Evolutionary conservation across 176 grass and related monocot species (phyloP), one percentile per base, ranked within the genome.

Genomic region (Phoenix dactylifera): DNA sequence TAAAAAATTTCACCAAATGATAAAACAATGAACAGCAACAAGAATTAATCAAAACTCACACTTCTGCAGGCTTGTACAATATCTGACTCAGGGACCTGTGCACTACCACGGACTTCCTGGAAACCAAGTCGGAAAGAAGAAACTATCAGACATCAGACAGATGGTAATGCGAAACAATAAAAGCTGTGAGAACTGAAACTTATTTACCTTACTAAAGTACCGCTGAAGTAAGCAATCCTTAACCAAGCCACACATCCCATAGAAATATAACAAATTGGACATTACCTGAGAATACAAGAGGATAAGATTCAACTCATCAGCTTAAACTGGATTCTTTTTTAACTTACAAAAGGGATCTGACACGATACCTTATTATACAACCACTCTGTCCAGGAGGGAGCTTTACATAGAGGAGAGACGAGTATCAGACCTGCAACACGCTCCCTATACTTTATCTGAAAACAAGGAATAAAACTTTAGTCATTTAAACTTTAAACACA

Each of bases 201-300:
- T 44, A 56, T 24, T 26, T 22, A 55, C 70, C 70, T 72, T 63
- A 23, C 59, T 55, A 16, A 72, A 72, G 50, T 72, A 72, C 3
- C 59, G 70, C 18, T 72, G 70, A 22, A 72, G 70, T 15, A 72
- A 72, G 14, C 7, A 54, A 7, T 63, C 58, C 16, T 72, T 54
- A 16, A 63, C 62, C 15, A 72, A 62, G 50, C 59, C 70, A 72
- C 70, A 63, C 59, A 72, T 72, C 50, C 70, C 70, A 54, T 72
- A 72, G 28, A 63, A 72, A 52, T 72, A 72, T 24, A 63, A 58
- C 9, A 72, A 54, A 72, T 62, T 61, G 18, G 18, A 62, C 25
- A 72, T 10, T 23, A 72, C 26, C 70, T 72, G 49, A 18, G 5
- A 12, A 63, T 7, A 12, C 6, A 30, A 7, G 35, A 44, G 35